A percentile compares a stretch with the other conserved stretches of the same genome.
These are phyloP conservation scores for Colletotrichum costaricense DNA, from an alignment of 2,329 filamentous ascomycete species.

Conservation along the genomic window DNA sequence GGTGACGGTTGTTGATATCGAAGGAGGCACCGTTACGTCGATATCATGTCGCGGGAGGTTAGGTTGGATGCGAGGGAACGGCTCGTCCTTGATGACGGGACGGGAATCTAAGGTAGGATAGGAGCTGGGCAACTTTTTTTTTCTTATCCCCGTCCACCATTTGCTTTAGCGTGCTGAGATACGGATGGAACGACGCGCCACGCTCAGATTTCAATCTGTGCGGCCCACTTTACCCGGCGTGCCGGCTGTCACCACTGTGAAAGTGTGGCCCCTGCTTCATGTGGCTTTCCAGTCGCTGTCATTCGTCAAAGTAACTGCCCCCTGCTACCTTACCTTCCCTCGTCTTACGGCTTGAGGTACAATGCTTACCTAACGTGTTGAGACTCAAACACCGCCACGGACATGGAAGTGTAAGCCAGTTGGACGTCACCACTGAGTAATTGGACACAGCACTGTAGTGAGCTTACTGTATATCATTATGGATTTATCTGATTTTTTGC, in stretches of 20 bases:
- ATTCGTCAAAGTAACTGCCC: neutral
- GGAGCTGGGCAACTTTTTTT: slow-evolving; percentile 32
- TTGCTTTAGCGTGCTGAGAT: slow-evolving; percentile 7
- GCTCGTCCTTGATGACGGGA: slow-evolving; percentile 18
- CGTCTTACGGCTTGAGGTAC: no score
- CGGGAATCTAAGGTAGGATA: neutral
- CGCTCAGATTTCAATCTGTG: slow-evolving; percentile 15
- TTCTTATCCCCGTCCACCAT: neutral
- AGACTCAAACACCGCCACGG: no score
- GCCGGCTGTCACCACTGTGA: neutral
- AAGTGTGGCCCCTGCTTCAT: neutral
- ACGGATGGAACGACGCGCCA: slow-evolving; percentile 13
- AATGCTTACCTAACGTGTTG: no score
- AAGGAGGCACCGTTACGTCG: neutral
- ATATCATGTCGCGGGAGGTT: slow-evolving; percentile 11
- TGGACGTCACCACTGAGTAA: no score
- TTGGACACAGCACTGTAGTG: neutral
- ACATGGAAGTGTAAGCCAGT: no score
- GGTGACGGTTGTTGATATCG: neutral
- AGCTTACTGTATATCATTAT: slow-evolving; percentile 1
- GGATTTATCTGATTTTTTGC: neutral
- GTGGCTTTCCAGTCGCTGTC: neutral
- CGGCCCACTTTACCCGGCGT: slow-evolving; percentile 9
- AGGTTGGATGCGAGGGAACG: neutral
- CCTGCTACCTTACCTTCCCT: neutral